Evolutionary conservation across 2,329 filamentous ascomycete species (phyloP).

Genomic region (Diplodia corticola): DNA sequence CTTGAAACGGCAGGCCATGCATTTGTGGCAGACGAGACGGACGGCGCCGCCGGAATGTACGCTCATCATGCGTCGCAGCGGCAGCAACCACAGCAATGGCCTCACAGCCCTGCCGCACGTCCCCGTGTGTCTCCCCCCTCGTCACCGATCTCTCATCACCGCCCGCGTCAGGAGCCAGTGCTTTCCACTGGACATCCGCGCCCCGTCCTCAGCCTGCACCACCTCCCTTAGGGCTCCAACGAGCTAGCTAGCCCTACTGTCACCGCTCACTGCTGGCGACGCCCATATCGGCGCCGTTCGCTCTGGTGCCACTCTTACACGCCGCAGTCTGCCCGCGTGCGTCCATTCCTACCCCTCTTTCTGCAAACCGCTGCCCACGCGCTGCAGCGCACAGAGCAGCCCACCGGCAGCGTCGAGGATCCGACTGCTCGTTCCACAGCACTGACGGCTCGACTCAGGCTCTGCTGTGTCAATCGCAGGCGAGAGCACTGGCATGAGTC

Average conservation of each 20-base stretch:
- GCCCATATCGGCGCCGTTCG: neutral
- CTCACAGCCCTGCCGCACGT: neutral
- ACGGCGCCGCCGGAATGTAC: neutral
- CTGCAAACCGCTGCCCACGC: neutral
- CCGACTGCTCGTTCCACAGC: constrained; percentile 4
- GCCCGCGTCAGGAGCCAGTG: neutral
- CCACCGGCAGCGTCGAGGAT: neutral
- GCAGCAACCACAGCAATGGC: neutral
- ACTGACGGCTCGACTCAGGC: constrained; percentile 3
- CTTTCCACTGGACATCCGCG: neutral
- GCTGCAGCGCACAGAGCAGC: constrained; percentile 9
- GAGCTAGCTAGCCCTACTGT: constrained; percentile 2
- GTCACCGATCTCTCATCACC: constrained; percentile 9
- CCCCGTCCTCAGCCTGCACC: constrained; percentile 5
- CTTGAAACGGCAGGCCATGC: constrained; percentile 10
- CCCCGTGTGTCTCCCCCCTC: constrained; percentile 8
- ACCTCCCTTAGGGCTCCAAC: constrained; percentile 9
- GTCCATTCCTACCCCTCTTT: constrained; percentile 6
- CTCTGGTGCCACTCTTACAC: neutral
- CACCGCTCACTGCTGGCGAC: neutral
- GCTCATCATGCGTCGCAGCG: neutral
- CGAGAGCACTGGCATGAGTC: constrained; percentile 5
- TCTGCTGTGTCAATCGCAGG: constrained; percentile 5
- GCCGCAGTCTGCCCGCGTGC: constrained; percentile 4
- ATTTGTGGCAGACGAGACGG: neutral